These are phyloP conservation scores for Filobasidium floriforme DNA, from an alignment of 768 basidiomycete species.

Conservation along the genomic window DNA sequence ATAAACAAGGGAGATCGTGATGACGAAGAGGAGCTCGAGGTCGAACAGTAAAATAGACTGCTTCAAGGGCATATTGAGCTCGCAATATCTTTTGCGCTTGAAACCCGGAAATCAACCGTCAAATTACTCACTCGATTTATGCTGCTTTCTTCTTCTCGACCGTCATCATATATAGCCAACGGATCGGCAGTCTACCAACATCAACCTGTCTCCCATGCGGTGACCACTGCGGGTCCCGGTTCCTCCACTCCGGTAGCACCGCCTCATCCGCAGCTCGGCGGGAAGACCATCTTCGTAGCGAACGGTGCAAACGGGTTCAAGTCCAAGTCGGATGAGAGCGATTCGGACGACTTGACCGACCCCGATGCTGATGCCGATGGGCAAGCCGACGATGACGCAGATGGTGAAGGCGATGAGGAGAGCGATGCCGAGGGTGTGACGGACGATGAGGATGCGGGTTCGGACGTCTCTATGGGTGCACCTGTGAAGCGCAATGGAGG, in stretches of 20 bases:
- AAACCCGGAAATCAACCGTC: too few relatives aligned
- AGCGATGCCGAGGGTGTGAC: slow-evolving; percentile 6
- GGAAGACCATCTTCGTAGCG: background rate
- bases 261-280: slow-evolving; percentile 1
- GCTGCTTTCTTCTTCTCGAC: too few relatives aligned
- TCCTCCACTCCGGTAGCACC: background rate
- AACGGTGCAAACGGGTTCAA: background rate
- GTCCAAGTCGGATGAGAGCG: background rate
- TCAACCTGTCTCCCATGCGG: background rate
- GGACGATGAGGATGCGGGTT: background rate
- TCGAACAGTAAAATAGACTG: too few relatives aligned
- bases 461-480: background rate
- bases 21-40: too few relatives aligned
- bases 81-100: too few relatives aligned
- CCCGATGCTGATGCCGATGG: slow-evolving; percentile 9
- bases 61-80: too few relatives aligned
- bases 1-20: too few relatives aligned
- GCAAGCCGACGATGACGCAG: slow-evolving; percentile 5
- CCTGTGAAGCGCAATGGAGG: background rate
- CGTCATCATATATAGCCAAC: too few relatives aligned
- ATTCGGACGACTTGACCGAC: background rate
- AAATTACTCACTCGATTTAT: too few relatives aligned
- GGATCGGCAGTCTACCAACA: background rate
- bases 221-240: background rate
- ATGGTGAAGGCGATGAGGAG: slow-evolving; percentile 5